Conservation (phyloP, 202 grass and related monocot species). For the Eragrostis tef region DNA sequence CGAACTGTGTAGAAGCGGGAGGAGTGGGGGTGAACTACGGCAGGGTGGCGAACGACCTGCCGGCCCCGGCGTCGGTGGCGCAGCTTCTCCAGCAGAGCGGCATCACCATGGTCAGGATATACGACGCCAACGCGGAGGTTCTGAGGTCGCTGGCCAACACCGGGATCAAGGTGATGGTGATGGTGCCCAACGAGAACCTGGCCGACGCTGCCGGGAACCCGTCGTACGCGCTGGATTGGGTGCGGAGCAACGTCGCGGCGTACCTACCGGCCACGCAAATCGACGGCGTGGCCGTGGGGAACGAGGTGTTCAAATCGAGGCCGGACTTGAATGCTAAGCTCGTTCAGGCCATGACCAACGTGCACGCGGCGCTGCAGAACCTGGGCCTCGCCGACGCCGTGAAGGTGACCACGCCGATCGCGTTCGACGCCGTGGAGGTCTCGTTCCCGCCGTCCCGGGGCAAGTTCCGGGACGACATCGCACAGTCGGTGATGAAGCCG, state of each 20-base stretch:
- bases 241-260: no score
- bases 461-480: slow-evolving; percentile 48
- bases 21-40: no score
- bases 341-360: slow-evolving; percentile 58
- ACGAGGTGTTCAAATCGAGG: slow-evolving; percentile 60
- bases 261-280: slow-evolving; percentile 59
- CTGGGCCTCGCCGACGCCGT: slow-evolving; percentile 47
- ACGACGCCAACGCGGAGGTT: no score
- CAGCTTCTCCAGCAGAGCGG: no score
- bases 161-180: no score
- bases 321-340: slow-evolving; percentile 36
- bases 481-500: slow-evolving; percentile 53
- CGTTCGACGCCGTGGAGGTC: slow-evolving; percentile 41
- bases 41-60: no score
- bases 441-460: slow-evolving; percentile 61
- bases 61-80: no score
- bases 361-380: slow-evolving; percentile 47
- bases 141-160: no score
- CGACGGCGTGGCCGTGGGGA: slow-evolving; percentile 56
- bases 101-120: no score
- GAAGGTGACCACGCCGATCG: slow-evolving; percentile 63
- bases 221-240: no score
- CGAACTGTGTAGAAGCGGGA: no score
- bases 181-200: no score
- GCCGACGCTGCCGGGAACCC: background rate